These are phyloP conservation scores for Balamuthia mandrillaris DNA, from an alignment of 208 protist species.

Conservation along the genomic window DNA sequence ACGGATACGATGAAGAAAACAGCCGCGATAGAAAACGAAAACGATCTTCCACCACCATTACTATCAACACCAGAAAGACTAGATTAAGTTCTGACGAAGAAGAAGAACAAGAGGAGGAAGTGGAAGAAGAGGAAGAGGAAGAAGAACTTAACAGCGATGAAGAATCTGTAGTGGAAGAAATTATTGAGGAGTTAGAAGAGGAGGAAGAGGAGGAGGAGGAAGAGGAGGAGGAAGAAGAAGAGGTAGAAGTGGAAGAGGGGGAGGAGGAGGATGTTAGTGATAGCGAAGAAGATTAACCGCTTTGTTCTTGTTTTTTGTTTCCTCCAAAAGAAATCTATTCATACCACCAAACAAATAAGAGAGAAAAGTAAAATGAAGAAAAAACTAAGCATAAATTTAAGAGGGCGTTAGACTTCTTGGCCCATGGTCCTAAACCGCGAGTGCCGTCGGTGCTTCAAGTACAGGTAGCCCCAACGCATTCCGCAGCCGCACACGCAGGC, in stretches of 20 bases:
- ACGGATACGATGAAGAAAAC: no score
- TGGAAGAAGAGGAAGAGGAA: no score
- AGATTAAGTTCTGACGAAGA: no score
- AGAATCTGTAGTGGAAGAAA: no score
- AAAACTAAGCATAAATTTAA: not conserved
- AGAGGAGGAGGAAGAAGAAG: not conserved
- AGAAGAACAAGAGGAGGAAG: no score
- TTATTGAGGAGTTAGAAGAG: no score
- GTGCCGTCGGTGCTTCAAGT: not conserved
- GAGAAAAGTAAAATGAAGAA: not conserved
- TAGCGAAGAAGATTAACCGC: not conserved
- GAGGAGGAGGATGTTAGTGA: not conserved
- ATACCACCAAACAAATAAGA: not conserved
- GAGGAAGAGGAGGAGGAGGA: no score
- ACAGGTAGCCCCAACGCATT: not conserved
- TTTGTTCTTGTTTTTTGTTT: no score
- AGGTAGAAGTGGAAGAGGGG: not conserved
- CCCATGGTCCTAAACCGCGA: not conserved
- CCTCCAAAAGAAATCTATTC: not conserved
- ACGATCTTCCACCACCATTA: not conserved
- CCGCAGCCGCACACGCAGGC: not conserved
- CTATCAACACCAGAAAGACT: not conserved
- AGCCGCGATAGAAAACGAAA: no score
- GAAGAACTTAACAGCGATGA: no score
- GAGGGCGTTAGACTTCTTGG: not conserved